phyloP scores from a whole-genome alignment of 1,139 yeast species.

The Scheffersomyces segobiensis region DNA sequence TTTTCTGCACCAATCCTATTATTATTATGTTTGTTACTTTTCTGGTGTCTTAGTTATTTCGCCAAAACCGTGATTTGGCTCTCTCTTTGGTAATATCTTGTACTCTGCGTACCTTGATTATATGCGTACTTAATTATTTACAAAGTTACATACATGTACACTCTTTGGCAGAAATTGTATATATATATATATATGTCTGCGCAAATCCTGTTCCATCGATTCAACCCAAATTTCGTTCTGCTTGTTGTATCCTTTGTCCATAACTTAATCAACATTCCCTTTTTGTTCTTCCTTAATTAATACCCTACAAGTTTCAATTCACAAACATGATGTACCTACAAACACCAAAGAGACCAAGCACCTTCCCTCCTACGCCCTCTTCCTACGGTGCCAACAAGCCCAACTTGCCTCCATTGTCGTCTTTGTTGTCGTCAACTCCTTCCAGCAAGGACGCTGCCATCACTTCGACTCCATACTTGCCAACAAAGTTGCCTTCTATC shows the following conservation, averaged over 20 bases:
- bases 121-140: not conserved
- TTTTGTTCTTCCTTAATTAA: not conserved
- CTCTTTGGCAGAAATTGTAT: not conserved
- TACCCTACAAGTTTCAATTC: not conserved
- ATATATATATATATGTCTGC: not conserved
- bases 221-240: not conserved
- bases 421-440: slow-evolving; percentile 24
- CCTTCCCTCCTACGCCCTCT: slow-evolving; percentile 28
- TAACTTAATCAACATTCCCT: not conserved
- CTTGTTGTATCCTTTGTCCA: not conserved
- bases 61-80: not conserved
- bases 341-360: slow-evolving; percentile 32
- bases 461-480: slow-evolving; percentile 7
- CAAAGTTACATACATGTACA: not conserved
- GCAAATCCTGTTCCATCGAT: not conserved
- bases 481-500: slow-evolving; percentile 10
- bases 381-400: slow-evolving; percentile 15
- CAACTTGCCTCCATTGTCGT: slow-evolving; percentile 45
- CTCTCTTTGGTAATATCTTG: not conserved
- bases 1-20: not conserved
- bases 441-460: slow-evolving; percentile 1
- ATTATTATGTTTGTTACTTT: not conserved
- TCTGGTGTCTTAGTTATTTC: not conserved
- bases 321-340: slow-evolving; percentile 14
- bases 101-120: not conserved